Evolutionary conservation across 805 yeast species (phyloP).

Genomic region (Blastobotrys mokoenaii): DNA sequence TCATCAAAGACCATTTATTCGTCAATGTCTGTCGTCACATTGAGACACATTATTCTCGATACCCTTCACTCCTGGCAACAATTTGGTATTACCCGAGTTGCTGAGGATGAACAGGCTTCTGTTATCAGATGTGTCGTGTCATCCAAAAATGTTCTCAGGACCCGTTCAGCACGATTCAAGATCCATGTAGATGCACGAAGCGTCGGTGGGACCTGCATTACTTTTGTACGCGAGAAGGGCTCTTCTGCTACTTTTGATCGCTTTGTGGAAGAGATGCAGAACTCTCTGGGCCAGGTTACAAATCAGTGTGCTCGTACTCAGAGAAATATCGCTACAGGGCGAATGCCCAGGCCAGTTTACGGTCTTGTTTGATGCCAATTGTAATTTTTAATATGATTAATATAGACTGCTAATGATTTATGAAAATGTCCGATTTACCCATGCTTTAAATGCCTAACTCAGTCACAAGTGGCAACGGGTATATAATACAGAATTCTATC

Average conservation of each 20-base stretch:
- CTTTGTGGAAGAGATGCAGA: slow-evolving; percentile 24
- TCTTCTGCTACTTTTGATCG: slow-evolving; percentile 23
- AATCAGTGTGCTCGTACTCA: too few species aligned
- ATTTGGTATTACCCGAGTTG: slow-evolving; percentile 28
- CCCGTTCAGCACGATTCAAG: slow-evolving; percentile 26
- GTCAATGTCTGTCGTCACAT: slow-evolving; percentile 19
- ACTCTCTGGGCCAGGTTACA: background rate
- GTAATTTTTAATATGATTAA: too few species aligned
- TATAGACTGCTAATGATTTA: too few species aligned
- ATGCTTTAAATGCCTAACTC: too few species aligned
- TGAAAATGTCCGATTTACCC: too few species aligned
- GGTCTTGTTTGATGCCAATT: too few species aligned
- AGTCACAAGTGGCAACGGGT: too few species aligned
- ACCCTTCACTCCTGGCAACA: slow-evolving; percentile 30
- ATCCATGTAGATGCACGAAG: slow-evolving; percentile 14
- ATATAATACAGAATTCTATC: too few species aligned
- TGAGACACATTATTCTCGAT: slow-evolving; percentile 25
- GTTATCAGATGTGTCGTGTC: slow-evolving; percentile 27
- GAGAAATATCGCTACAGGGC: too few species aligned
- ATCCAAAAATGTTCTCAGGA: slow-evolving; percentile 27
- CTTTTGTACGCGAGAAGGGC: slow-evolving; percentile 23
- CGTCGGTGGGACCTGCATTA: slow-evolving; percentile 17
- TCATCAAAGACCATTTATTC: slow-evolving; percentile 21
- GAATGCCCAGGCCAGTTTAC: too few species aligned
- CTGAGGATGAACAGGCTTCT: slow-evolving; percentile 20